These are phyloP conservation scores for Stenocarpella maydis DNA, from an alignment of 2,329 filamentous ascomycete species.

Conservation along the genomic window DNA sequence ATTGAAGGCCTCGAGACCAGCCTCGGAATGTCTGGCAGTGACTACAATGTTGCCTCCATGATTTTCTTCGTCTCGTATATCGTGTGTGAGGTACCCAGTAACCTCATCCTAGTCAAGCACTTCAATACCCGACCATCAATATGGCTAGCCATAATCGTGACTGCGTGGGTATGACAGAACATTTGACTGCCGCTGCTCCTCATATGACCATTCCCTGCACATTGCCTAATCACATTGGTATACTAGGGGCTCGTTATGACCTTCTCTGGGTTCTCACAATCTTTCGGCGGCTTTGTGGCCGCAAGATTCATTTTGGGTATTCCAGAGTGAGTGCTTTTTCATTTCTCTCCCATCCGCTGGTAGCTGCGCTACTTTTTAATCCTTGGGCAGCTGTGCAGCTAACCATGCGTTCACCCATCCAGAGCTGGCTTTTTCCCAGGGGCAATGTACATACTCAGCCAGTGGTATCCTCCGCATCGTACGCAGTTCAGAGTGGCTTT, in stretches of 20 bases:
- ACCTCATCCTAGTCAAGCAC: slow-evolving; percentile 1
- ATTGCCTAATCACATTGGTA: not conserved
- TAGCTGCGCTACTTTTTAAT: not conserved
- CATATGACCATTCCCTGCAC: not conserved
- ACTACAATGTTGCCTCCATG: slow-evolving; percentile 44
- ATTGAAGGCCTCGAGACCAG: slow-evolving; percentile 43
- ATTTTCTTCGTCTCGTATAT: slow-evolving; percentile 46
- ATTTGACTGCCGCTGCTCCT: not conserved
- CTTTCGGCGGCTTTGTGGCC: slow-evolving; percentile 49
- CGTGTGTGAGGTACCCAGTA: slow-evolving; percentile 39
- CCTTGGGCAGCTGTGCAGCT: not conserved
- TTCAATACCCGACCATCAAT: not conserved
- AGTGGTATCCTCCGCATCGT: slow-evolving; percentile 59
- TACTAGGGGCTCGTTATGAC: slow-evolving; percentile 54
- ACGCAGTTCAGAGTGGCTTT: slow-evolving; percentile 55
- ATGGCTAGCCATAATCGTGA: not conserved
- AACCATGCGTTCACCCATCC: not conserved
- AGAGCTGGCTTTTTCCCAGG: slow-evolving; percentile 54
- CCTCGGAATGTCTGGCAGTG: slow-evolving; percentile 41
- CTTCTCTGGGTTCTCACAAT: slow-evolving; percentile 55
- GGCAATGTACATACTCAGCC: slow-evolving; percentile 53
- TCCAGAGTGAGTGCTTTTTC: slow-evolving; percentile 44
- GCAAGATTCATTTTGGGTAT: slow-evolving; percentile 55
- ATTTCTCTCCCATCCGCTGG: not conserved
- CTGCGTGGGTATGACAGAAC: not conserved